phyloP scores from a whole-genome alignment of 768 basidiomycete species.

The Flagelloscypha sp. region DNA sequence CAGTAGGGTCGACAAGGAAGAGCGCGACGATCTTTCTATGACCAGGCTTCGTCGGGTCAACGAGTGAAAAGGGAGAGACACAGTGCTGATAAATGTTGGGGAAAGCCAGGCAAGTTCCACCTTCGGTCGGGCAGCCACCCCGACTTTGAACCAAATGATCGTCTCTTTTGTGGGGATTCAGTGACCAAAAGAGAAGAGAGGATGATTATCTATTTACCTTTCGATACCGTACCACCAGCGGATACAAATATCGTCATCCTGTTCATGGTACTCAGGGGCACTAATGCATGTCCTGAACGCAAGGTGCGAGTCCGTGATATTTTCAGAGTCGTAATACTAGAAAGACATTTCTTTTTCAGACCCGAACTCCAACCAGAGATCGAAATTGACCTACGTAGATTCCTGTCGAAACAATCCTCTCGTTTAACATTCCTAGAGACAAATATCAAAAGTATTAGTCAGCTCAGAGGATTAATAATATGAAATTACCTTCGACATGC shows the following conservation, averaged over 20 bases:
- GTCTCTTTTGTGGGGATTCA: conserved; percentile 2
- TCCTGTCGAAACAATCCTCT: conserved; percentile 12
- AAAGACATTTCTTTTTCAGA: no score
- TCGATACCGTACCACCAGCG: conserved; percentile 4
- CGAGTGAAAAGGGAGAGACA: conserved; percentile 26
- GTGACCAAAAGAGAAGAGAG: background rate
- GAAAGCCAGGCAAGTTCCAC: conserved; percentile 18
- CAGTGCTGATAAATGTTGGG: conserved; percentile 23
- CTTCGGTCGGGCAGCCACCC: conserved; percentile 14
- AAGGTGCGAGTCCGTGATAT: conserved; percentile 23
- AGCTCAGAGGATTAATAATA: no score
- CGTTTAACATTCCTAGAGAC: conserved; percentile 15
- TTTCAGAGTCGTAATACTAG: conserved; percentile 22
- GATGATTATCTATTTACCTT: no score
- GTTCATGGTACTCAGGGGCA: conserved; percentile 17
- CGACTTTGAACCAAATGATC: conserved; percentile 10
- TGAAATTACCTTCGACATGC: conserved; percentile 25
- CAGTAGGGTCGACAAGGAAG: conserved; percentile 33
- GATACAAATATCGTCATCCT: conserved; percentile 8
- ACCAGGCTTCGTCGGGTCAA: conserved; percentile 26
- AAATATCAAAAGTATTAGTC: no score
- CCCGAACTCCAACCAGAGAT: no score
- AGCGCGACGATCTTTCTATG: conserved; percentile 33
- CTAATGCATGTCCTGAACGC: conserved; percentile 21
- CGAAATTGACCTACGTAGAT: conserved; percentile 19